phyloP scores from a whole-genome alignment of 2,329 filamentous ascomycete species.

The Beauveria brongniartii region DNA sequence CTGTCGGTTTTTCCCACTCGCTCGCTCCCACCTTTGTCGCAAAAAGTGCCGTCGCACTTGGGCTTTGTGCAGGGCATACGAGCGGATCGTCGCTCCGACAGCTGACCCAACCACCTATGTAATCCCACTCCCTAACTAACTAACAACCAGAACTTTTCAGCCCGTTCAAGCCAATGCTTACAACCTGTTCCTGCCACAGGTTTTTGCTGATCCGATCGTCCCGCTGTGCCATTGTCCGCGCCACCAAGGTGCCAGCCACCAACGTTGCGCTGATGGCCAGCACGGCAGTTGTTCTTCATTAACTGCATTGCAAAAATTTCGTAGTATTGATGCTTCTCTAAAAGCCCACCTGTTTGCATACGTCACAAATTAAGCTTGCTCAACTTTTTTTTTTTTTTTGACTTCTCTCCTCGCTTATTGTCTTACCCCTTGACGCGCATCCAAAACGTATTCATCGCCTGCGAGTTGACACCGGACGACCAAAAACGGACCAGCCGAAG shows the following conservation, averaged over 20 bases:
- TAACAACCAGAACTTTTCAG: background rate
- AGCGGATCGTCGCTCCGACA: background rate
- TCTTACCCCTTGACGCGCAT: too few species aligned
- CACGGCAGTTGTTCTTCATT: too few species aligned
- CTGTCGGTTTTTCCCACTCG: background rate
- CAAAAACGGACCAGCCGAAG: too few species aligned
- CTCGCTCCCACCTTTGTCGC: background rate
- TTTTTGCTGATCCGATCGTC: slow-evolving; percentile 8
- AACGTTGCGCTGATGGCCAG: background rate
- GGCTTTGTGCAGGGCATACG: background rate
- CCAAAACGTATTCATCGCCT: too few species aligned
- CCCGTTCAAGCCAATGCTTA: background rate
- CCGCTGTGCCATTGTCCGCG: background rate
- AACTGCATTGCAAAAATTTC: too few species aligned
- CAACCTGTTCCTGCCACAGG: slow-evolving; percentile 1
- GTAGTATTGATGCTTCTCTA: too few species aligned
- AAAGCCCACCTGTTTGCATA: too few species aligned
- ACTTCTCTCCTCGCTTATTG: too few species aligned
- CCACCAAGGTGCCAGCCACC: background rate
- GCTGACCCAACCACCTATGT: background rate
- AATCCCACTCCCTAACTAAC: background rate
- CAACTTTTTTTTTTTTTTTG: too few species aligned
- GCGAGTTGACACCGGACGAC: too few species aligned
- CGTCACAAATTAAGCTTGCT: too few species aligned
- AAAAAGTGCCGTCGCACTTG: background rate